Evolutionary conservation across 2,329 filamentous ascomycete species (phyloP).

Genomic region (Stemphylium lycopersici): DNA sequence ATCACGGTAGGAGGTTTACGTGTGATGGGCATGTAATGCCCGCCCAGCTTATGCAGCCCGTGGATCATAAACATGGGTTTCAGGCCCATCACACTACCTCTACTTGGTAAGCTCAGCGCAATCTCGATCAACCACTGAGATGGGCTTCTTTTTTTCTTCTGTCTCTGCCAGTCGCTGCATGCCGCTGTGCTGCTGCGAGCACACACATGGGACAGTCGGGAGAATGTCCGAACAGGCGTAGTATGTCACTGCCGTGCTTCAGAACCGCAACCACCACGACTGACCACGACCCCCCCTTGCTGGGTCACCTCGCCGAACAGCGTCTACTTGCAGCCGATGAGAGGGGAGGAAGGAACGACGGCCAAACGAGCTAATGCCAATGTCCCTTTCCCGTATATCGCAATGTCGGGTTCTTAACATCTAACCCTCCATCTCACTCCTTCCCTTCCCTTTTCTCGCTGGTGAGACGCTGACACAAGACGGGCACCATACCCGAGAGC

Average conservation of each 20-base stretch:
- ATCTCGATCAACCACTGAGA: constrained; percentile 9
- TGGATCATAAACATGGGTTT: constrained; percentile 15
- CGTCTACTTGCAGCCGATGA: constrained; percentile 1
- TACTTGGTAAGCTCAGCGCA: constrained; percentile 18
- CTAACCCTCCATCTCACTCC: background rate
- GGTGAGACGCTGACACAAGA: constrained; percentile 1
- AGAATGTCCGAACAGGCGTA: constrained; percentile 3
- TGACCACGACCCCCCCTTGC: background rate
- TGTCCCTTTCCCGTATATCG: constrained; percentile 4
- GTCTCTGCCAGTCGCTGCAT: constrained; percentile 9
- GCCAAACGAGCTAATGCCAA: background rate
- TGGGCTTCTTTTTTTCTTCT: constrained; percentile 12
- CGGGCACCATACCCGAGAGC: constrained; percentile 8
- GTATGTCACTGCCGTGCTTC: constrained; percentile 1
- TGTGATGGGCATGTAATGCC: constrained; percentile 5
- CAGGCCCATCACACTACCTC: constrained; percentile 4
- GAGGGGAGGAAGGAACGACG: background rate
- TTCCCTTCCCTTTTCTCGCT: background rate
- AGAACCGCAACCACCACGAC: constrained; percentile 1
- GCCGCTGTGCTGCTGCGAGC: background rate
- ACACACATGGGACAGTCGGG: constrained; percentile 2
- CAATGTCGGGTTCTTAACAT: constrained; percentile 5
- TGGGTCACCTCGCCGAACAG: constrained; percentile 6
- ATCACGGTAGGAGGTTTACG: constrained; percentile 2
- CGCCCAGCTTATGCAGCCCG: constrained; percentile 16